These are phyloP conservation scores for Senecio squalidus DNA, from an alignment of 140 eudicot genomes.

Conservation along the genomic window DNA sequence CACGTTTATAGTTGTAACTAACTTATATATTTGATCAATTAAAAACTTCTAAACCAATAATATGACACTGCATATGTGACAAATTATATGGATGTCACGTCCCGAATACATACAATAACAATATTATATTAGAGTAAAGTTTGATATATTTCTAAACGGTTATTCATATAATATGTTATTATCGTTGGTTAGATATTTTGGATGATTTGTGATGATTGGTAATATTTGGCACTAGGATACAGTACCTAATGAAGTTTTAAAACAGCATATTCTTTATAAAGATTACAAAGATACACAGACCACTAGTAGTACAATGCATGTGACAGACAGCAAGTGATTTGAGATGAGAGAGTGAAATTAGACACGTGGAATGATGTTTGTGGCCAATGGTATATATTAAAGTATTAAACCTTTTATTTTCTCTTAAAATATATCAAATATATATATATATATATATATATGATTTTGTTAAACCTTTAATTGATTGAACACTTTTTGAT, in stretches of 20 bases:
- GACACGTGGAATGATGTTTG: constrained; percentile 21
- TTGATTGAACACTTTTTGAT: no score
- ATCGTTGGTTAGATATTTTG: constrained; percentile 15
- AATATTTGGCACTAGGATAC: constrained; percentile 4
- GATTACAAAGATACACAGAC: constrained; percentile 18
- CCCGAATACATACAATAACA: no score
- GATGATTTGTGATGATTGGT: not conserved
- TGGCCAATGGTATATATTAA: not conserved
- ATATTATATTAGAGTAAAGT: no score
- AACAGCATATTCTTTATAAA: constrained; percentile 26
- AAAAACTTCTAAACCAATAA: no score
- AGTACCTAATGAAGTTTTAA: constrained; percentile 28
- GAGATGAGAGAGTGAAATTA: constrained; percentile 2
- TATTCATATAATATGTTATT: not conserved
- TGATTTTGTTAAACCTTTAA: no score
- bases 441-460: no score
- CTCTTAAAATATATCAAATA: no score
- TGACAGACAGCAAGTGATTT: constrained; percentile 19
- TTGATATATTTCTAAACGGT: not conserved
- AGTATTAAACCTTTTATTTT: no score
- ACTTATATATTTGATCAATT: no score
- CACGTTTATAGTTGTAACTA: no score
- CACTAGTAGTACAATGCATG: constrained; percentile 12
- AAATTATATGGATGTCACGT: no score
- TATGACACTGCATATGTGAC: no score